Base-by-base conservation (phyloP, 441 rosid species). In the Theobroma grandiflorum region DNA sequence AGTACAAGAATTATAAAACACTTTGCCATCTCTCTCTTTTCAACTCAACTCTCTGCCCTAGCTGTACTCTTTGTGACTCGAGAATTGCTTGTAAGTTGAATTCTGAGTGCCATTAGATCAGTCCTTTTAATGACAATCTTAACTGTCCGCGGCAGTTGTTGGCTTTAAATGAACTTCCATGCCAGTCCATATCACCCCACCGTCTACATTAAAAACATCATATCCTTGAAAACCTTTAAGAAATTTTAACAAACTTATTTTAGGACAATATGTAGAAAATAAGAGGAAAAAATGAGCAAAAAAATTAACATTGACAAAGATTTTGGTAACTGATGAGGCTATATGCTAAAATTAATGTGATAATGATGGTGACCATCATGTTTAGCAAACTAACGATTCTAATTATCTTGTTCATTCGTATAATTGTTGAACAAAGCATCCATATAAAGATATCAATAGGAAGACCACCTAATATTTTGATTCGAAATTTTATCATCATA, bases 131-230 rank as follows among this genome's bases (percentile, higher is more conserved):
- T 81, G 84, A 47, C 58, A 15, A 67, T 2, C 61, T 50, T 38
- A 22, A 66, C 43, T 69, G 76, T 15, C 42, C 31, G 47, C 37
- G 83, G 16, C 74, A 38, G 79, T 83, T 77, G 79, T 0, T 20
- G 6, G 81, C 58, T 66, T 85, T 86, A 76, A 83, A 78, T 83
- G 84, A 72, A 59, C 42, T 80, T 47, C 37, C 74, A 84, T 70
- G 78, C 31, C n/a, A 59, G 52, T 47, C 66, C 81, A 74, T 64
- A 75, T 52, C 78, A 72, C 8, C 61, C 74, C 53, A 72, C 78
- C 45, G 58, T 5, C 50, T 31, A 26, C 77, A 61, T 76, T 76
- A 49, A 47, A 75, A 55, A 20, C 72, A 20, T 4, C 57, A 12
- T 69, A n/a, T 8, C 43, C 16, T 33, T 70, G 45, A 18, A n/a